These are phyloP conservation scores for Kockovaella imperatae DNA, from an alignment of 768 basidiomycete genomes.

Conservation along the genomic window DNA sequence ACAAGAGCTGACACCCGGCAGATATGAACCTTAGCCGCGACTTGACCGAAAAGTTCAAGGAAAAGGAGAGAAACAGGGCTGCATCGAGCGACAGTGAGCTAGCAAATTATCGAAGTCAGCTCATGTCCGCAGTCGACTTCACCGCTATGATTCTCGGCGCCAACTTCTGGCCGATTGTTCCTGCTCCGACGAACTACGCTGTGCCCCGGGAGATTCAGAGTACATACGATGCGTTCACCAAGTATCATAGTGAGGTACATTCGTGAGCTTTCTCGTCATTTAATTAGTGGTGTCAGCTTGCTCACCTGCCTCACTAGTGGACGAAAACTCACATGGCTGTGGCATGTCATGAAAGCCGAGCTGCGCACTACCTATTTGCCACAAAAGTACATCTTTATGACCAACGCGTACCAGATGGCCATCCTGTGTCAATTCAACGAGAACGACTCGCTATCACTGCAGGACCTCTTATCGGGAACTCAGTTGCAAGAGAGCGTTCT, in stretches of 20 bases:
- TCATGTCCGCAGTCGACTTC: slow-evolving; percentile 59
- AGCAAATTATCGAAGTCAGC: background rate
- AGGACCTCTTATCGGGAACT: slow-evolving; percentile 72
- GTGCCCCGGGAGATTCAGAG: slow-evolving; percentile 80
- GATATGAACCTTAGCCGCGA: slow-evolving; percentile 95
- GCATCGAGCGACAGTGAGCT: slow-evolving; percentile 5
- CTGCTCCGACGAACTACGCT: slow-evolving; percentile 66
- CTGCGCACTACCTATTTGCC: slow-evolving; percentile 84
- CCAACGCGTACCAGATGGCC: slow-evolving; percentile 88
- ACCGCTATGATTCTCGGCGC: slow-evolving; percentile 88
- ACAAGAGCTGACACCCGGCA: slow-evolving; percentile 39
- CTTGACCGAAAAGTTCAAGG: slow-evolving; percentile 88
- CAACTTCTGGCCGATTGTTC: slow-evolving; percentile 89
- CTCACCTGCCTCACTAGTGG: slow-evolving; percentile 51
- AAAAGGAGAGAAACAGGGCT: slow-evolving; percentile 67
- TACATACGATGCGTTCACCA: slow-evolving; percentile 82
- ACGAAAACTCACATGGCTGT: slow-evolving; percentile 92
- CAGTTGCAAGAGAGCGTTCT: slow-evolving; percentile 52
- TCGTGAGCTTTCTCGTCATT: slow-evolving; percentile 13
- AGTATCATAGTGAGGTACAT: slow-evolving; percentile 69
- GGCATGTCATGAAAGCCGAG: slow-evolving; percentile 98
- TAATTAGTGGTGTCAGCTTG: background rate
- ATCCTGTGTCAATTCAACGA: slow-evolving; percentile 91
- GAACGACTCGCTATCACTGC: slow-evolving; percentile 72
- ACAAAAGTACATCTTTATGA: slow-evolving; percentile 94